phyloP scores from a whole-genome alignment of 192 early-diverging fungal species.

The Obelidium mucronatum region DNA sequence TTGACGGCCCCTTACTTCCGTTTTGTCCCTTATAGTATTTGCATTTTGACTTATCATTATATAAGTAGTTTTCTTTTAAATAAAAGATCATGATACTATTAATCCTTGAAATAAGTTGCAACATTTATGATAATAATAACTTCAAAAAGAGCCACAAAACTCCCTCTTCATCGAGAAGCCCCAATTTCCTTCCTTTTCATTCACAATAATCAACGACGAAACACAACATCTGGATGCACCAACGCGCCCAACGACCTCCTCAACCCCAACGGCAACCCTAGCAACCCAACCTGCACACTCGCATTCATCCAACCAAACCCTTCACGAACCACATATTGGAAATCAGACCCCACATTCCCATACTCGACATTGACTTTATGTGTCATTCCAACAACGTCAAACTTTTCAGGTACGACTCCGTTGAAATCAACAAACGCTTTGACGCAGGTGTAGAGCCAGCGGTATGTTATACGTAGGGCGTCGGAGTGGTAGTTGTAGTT shows the following conservation, averaged over 20 bases:
- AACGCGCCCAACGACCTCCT: slow-evolving; percentile 79
- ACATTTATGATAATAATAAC: background rate
- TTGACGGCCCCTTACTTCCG: no score
- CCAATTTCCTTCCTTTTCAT: background rate
- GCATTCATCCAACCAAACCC: slow-evolving; percentile 99
- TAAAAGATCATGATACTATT: no score
- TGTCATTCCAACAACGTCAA: slow-evolving; percentile 90
- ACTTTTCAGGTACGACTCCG: slow-evolving; percentile 97
- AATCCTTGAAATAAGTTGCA: slow-evolving; percentile 40
- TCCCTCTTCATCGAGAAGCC: background rate
- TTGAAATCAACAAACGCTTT: slow-evolving; percentile 95
- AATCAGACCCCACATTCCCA: slow-evolving; percentile 78
- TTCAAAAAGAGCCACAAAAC: background rate
- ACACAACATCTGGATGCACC: slow-evolving; percentile 74
- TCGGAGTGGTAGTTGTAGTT: slow-evolving; percentile 81
- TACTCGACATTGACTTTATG: slow-evolving; percentile 90
- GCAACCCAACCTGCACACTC: slow-evolving; percentile 71
- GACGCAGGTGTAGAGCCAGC: slow-evolving; percentile 95
- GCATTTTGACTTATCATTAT: no score
- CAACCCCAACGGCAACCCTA: slow-evolving; percentile 74
- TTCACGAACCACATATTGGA: slow-evolving; percentile 91
- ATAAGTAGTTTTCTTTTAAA: no score
- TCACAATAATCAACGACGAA: slow-evolving; percentile 28
- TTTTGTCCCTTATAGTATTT: no score
- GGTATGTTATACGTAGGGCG: slow-evolving; percentile 83